Percentiles rank a stretch among this genome's conserved stretches.
Evolutionary conservation across 768 basidiomycete species (phyloP).

Genomic region (Gloeopeniophorella convolvens): DNA sequence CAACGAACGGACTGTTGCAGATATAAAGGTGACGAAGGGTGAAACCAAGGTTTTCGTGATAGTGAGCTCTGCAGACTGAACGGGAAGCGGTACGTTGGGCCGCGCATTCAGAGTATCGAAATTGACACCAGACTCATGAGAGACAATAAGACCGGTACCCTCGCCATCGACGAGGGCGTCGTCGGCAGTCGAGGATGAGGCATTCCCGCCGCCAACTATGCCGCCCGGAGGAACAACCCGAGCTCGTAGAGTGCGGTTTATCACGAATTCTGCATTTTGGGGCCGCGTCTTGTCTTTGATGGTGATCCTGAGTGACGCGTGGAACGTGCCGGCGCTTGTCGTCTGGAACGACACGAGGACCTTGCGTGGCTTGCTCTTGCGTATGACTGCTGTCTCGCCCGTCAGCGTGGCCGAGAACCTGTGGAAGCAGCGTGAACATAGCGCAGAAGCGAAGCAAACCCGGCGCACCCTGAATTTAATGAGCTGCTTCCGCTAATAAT

Average conservation of each 20-base stretch:
- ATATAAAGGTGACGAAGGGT: neutral
- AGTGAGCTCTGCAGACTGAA: neutral
- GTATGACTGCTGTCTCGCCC: neutral
- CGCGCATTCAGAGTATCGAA: neutral
- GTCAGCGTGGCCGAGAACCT: constrained; percentile 1
- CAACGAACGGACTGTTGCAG: neutral
- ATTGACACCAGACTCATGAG: constrained; percentile 13
- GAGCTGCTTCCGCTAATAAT: neutral
- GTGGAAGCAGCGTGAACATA: neutral
- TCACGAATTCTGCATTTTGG: neutral
- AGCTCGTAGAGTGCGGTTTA: constrained; percentile 6
- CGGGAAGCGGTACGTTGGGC: neutral
- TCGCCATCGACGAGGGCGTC: neutral
- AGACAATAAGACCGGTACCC: constrained; percentile 7
- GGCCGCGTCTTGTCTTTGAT: constrained; percentile 1
- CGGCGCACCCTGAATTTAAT: constrained; percentile 1
- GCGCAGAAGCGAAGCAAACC: neutral
- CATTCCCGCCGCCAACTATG: neutral
- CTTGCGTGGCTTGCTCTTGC: neutral
- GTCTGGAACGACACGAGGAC: constrained; percentile 7
- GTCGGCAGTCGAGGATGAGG: neutral
- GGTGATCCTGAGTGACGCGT: neutral
- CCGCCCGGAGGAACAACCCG: neutral
- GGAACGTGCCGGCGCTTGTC: neutral
- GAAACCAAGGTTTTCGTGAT: neutral